phyloP scores from a whole-genome alignment of 495 filamentous ascomycete species.

The Lentithecium fluviatile region DNA sequence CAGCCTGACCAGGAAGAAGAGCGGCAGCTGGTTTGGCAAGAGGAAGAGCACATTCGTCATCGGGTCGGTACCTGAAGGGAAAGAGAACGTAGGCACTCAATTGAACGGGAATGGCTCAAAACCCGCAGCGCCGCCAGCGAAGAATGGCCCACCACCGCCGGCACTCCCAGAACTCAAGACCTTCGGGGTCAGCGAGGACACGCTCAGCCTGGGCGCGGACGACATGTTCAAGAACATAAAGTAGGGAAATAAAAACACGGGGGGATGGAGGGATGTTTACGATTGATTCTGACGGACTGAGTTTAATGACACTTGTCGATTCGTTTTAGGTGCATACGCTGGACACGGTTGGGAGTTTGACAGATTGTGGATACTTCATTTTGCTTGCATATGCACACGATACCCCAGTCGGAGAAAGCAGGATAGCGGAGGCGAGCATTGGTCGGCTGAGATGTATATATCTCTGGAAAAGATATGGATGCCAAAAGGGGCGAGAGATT shows the following conservation, averaged over 20 bases:
- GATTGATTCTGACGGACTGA: slow-evolving; percentile 20
- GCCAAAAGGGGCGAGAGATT: neutral
- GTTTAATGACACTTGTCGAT: slow-evolving; percentile 24
- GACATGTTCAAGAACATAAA: slow-evolving; percentile 43
- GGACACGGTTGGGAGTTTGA: slow-evolving; percentile 19
- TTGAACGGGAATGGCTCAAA: slow-evolving; percentile 19
- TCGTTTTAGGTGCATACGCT: slow-evolving; percentile 14
- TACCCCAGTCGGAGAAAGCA: slow-evolving; percentile 33
- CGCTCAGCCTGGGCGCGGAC: slow-evolving; percentile 33
- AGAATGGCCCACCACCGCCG: slow-evolving; percentile 38
- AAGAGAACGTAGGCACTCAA: slow-evolving; percentile 17
- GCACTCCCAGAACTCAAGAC: slow-evolving; percentile 38
- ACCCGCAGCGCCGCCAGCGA: slow-evolving; percentile 24
- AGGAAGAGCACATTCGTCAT: slow-evolving; percentile 40
- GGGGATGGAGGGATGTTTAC: slow-evolving; percentile 9
- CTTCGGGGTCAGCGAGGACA: slow-evolving; percentile 32
- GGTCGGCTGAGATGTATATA: neutral
- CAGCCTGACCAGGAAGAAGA: slow-evolving; percentile 34
- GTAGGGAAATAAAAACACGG: slow-evolving; percentile 2
- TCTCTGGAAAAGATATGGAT: neutral
- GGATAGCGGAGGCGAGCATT: slow-evolving; percentile 3
- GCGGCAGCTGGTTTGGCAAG: slow-evolving; percentile 36
- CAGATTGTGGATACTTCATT: slow-evolving; percentile 31
- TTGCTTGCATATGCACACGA: slow-evolving; percentile 29
- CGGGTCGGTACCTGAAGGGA: slow-evolving; percentile 29